Evolutionary conservation across 2,329 filamentous ascomycete species (phyloP).

Genomic region (Diaporthe eres): DNA sequence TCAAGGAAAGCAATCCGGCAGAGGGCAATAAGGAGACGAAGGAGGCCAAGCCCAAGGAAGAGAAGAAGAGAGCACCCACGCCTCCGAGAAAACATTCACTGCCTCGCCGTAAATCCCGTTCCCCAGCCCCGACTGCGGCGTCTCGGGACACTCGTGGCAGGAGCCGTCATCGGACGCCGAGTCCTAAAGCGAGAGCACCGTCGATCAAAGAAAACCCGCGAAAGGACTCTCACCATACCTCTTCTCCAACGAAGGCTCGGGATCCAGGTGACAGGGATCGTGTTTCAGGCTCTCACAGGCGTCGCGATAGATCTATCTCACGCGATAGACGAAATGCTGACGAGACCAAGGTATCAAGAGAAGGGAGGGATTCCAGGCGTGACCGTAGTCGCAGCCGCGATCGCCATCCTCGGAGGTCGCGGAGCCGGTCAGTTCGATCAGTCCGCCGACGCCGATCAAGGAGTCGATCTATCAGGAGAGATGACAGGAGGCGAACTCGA

Average conservation of each 20-base stretch:
- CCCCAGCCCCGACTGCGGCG: slow-evolving; percentile 46
- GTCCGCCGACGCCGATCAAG: slow-evolving; percentile 47
- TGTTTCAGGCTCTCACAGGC: slow-evolving; percentile 46
- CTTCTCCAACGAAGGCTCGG: slow-evolving; percentile 46
- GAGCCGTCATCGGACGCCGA: slow-evolving; percentile 40
- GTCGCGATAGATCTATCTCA: slow-evolving; percentile 35
- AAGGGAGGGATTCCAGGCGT: slow-evolving; percentile 48
- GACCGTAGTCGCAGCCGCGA: slow-evolving; percentile 48
- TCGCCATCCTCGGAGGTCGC: slow-evolving; percentile 44
- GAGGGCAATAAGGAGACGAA: slow-evolving; percentile 43
- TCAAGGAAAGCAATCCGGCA: slow-evolving; percentile 45
- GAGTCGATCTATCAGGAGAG: slow-evolving; percentile 46
- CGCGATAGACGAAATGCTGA: slow-evolving; percentile 28
- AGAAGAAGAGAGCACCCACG: slow-evolving; percentile 38
- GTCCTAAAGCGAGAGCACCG: slow-evolving; percentile 30
- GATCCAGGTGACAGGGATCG: slow-evolving; percentile 49
- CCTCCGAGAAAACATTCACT: slow-evolving; percentile 34
- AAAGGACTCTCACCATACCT: slow-evolving; percentile 29
- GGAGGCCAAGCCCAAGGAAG: slow-evolving; percentile 44
- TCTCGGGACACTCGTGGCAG: slow-evolving; percentile 48
- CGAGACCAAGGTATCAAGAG: slow-evolving; percentile 32
- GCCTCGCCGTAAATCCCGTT: slow-evolving; percentile 43
- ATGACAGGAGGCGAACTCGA: slow-evolving; percentile 47
- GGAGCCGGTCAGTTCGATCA: slow-evolving; percentile 49
- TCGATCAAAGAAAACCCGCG: slow-evolving; percentile 33